Evolutionary conservation across 257 asterid genomes (phyloP), one percentile per base, ranked within the genome.

Genomic region (Voacanga thouarsii): DNA sequence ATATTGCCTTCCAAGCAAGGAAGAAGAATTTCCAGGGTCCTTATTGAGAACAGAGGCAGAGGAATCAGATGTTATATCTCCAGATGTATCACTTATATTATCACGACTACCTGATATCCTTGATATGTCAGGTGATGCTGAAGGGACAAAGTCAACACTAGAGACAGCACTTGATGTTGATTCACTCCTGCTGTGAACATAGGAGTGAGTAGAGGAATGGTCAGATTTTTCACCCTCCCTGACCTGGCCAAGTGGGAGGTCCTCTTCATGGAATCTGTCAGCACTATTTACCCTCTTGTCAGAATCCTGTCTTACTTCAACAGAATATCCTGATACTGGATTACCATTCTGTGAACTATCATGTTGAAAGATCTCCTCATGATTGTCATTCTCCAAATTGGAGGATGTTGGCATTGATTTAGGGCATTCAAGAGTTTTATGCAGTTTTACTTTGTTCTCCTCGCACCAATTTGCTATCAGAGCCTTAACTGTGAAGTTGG

Each of bases 171-270:
- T 96, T 33, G 97, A 89, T 72, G 86, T 85, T 6, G 99, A 96
- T 80, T 89, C 98, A 77, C 95, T 93, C 87, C 98, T 84, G 80
- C 99, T 96, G 84, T 96, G 98, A 50, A 85, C 87, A 81, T 90
- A 92, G 0, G 99, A 92, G 83, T 90, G 91, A 82, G 91, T 85
- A 70, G 97, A 87, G 49, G 90, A 89, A 71, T 83, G 85, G 39
- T 87, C 91, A 18, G 85, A 83, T 61, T 88, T 91, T 77, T 80
- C 89, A 33, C 72, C 78, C 81, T 83, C 91, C 78, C 80, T 76
- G 39, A 69, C 68, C 67, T 47, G 78, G 66, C 80, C 81, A 64
- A 74, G 69, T 72, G 72, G 77, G 47, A 78, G 45, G 51, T 83
- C 87, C 78, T 83, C 91, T 74, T 81, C 92, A 51, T 79, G 64